Evolutionary conservation across 139 green algal genomes (phyloP), one percentile per base, ranked within the genome.

Genomic region (Tetradesmus obliquus): DNA sequence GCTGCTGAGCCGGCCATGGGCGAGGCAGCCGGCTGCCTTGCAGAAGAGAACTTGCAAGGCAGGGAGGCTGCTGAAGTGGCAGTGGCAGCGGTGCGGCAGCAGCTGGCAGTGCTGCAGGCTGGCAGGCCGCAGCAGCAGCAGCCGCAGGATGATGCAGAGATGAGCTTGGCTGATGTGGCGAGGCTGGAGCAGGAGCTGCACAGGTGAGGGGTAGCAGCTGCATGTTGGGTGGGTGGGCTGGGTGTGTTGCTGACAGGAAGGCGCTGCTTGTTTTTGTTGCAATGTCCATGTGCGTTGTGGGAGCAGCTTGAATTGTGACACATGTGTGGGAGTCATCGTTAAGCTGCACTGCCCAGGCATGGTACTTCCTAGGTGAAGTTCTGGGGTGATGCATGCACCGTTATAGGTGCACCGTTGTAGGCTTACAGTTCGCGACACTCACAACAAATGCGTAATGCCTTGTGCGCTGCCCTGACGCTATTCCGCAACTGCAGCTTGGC

Each of bases 401-500:
- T 45, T 45, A 0, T 45, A 45, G 32, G 32, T 45, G 32, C 32
- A 45, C 32, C 32, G 32, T 45, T 45, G 32, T 45, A 45, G 32
- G 32, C 32, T 45, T 45, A 45, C 32, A 45, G 32, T 45, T 45
- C 32, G 32, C 32, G 32, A 45, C 32, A 45, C 32, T 45, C 32
- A 45, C 32, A 45, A 45, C 32, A 45, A 45, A 45, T 45, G 32
- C 32, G 32, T 45, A 45, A 45, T 45, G 32, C 32, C 5, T 24
- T 24, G 15, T 19, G 17, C 66, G 5, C 5, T 76, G 15, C n/a
- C 10, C 62, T 19, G 62, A 45, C 62, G 10, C 17, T 72, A 6
- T 54, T n/a, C n/a, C 22, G 74, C 24, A 3, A 8, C 54, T 88
- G 84, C 57, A 88, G 85, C 19, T 12, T 90, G 85, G 72, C 45